Evolutionary conservation across 352 stramenopile species (phyloP).

Genomic region (Pythium dissotocum): DNA sequence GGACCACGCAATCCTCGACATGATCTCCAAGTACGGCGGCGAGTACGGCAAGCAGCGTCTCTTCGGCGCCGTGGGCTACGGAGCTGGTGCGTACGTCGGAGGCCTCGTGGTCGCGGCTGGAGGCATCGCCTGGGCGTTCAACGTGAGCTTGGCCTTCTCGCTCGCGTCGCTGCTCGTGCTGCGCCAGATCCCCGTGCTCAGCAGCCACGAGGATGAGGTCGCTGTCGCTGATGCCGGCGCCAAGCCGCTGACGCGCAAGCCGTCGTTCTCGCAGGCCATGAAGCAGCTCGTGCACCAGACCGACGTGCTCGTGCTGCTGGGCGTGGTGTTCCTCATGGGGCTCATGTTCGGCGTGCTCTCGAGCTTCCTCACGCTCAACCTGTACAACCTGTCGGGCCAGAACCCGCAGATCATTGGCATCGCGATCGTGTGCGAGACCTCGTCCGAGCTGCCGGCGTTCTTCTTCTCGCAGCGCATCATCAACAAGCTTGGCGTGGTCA

Average conservation of each 20-base stretch:
- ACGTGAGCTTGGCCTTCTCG: slow-evolving; percentile 52
- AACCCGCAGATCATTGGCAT: slow-evolving; percentile 81
- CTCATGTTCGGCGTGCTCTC: slow-evolving; percentile 82
- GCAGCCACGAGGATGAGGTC: slow-evolving; percentile 28
- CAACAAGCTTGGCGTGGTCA: slow-evolving; percentile 65
- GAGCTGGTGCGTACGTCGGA: slow-evolving; percentile 64
- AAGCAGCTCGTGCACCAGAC: slow-evolving; percentile 39
- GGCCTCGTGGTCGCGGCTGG: slow-evolving; percentile 54
- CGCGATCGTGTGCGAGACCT: slow-evolving; percentile 78
- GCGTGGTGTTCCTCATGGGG: slow-evolving; percentile 78
- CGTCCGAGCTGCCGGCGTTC: slow-evolving; percentile 79
- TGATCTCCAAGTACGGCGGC: slow-evolving; percentile 64
- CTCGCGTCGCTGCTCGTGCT: slow-evolving; percentile 64
- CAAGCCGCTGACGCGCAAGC: slow-evolving; percentile 20
- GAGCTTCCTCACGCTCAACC: slow-evolving; percentile 82
- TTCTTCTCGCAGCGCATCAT: slow-evolving; percentile 79
- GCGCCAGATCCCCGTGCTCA: slow-evolving; percentile 56
- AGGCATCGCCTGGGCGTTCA: slow-evolving; percentile 80
- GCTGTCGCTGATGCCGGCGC: neutral
- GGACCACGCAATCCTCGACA: slow-evolving; percentile 68
- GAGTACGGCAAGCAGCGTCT: slow-evolving; percentile 86
- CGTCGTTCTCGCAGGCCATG: slow-evolving; percentile 51
- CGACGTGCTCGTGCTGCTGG: slow-evolving; percentile 69
- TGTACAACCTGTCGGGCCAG: slow-evolving; percentile 75
- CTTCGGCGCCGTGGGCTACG: slow-evolving; percentile 75